Evolutionary conservation across 164 flowering plant genomes (phyloP), one percentile per base, ranked within the genome.

Genomic region (Annona cherimola): DNA sequence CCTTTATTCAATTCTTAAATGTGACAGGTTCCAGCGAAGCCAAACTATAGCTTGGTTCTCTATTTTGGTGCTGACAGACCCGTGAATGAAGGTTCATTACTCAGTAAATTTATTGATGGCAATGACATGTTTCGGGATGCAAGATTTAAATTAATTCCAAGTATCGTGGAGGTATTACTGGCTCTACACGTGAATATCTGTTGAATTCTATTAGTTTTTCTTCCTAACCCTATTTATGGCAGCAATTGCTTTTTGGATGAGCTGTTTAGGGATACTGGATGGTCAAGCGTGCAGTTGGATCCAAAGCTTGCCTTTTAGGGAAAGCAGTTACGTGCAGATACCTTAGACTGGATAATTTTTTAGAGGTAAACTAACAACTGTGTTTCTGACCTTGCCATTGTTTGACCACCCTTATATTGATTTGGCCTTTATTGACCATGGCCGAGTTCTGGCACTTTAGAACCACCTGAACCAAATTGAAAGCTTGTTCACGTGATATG

Each of bases 271-370:
- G 97, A 66, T 93, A 90, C 71, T 95, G 99, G 98, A 93, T 95
- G 97, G 99, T 95, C 65, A 93, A 93, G 85, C 96, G 98, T 55
- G 98, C 97, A 2, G 99, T 95, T 71, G 99, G 99, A 59, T 83
- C 94, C 59, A 95, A 93, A 86, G 96, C 99, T 77, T 95, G 99
- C 82, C 77, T 93, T 4, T 72, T 93, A 57, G 98, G 96, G 69
- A 93, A 93, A 87, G 98, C 99, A 70, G 93, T 93, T 43, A 90
- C 94, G 3, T 95, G 99, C 89, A 90, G 71, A 18, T 95, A 93
- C 75, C 80, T 91, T 18, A 79, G 96, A 78, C 90, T 88, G 77
- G 97, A 91, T 71, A 93, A 95, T 77, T 95, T 88, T 81, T 81
- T 95, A 63, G 98, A 95, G 94, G 99, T 92, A 82, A 26, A 70